phyloP scores from a whole-genome alignment of 345 rosid species.

The Trapa bicornis region DNA sequence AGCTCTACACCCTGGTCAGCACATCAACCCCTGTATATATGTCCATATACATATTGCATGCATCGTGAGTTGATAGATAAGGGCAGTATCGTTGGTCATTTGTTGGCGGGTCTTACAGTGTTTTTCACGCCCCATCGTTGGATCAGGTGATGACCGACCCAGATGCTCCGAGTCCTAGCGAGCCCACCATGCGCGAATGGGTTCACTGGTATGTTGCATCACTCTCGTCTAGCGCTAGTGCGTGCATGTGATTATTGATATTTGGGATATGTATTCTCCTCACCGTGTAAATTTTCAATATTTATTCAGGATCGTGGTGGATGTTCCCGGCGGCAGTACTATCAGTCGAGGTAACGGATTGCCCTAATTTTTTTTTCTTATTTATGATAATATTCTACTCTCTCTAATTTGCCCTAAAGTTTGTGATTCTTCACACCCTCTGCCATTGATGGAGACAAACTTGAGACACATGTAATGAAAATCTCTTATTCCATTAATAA shows the following conservation, averaged over 20 bases:
- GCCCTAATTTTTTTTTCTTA: background rate
- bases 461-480: no score
- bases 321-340: slow-evolving; percentile 71
- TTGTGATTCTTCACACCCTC: no score
- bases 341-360: slow-evolving; percentile 38
- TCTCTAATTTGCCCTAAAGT: no score
- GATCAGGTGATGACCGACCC: slow-evolving; percentile 82
- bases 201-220: slow-evolving; percentile 49
- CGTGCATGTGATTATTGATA: background rate
- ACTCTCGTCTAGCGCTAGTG: background rate
- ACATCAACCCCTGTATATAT: no score
- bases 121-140: no score
- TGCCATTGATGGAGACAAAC: no score
- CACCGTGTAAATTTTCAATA: background rate
- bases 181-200: slow-evolving; percentile 81
- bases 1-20: slow-evolving; percentile 58
- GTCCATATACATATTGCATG: no score
- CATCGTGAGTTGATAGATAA: background rate
- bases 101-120: no score
- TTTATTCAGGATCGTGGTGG: slow-evolving; percentile 51
- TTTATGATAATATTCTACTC: no score
- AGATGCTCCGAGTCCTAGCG: slow-evolving; percentile 92
- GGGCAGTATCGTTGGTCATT: background rate
- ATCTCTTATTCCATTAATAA: no score
- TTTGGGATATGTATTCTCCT: background rate